These are phyloP conservation scores for Chlorella sp. DNA, from an alignment of 139 green algal species.

Conservation along the genomic window DNA sequence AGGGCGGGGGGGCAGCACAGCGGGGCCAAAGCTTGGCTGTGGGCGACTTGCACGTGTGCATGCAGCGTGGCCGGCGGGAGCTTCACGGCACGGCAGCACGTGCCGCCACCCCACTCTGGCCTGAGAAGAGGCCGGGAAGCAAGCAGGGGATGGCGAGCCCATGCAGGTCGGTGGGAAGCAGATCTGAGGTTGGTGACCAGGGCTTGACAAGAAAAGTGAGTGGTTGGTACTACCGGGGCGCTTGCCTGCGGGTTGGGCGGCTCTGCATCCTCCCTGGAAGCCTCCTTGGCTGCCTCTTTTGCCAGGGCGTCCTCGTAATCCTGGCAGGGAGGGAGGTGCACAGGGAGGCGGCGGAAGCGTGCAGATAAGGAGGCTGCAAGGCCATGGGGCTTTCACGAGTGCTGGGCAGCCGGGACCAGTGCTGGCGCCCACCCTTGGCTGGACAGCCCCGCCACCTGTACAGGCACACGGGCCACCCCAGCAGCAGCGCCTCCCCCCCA, in stretches of 20 bases:
- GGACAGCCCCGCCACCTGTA: too few relatives aligned
- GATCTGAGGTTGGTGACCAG: background rate
- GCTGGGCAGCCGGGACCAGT: too few relatives aligned
- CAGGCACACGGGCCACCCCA: too few relatives aligned
- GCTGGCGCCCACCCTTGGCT: background rate
- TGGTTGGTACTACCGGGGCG: background rate
- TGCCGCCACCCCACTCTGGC: background rate
- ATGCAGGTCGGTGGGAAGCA: background rate
- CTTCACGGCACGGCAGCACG: too few relatives aligned
- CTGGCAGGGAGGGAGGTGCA: background rate
- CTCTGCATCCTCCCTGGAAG: background rate
- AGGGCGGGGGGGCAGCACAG: background rate
- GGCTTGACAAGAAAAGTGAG: background rate
- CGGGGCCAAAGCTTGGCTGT: background rate
- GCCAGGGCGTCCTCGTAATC: conserved; percentile 30
- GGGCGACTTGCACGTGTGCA: background rate
- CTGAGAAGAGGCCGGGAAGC: background rate
- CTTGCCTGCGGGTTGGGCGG: conserved; percentile 5
- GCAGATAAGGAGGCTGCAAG: too few relatives aligned
- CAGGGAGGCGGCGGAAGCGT: background rate
- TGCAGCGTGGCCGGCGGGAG: background rate
- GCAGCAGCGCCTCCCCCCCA: background rate
- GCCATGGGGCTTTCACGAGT: background rate
- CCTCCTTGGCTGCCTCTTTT: conserved; percentile 18
- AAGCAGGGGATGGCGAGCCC: background rate